Evolutionary conservation across 2,329 filamentous ascomycete species (phyloP).

Genomic region (Botrytis cinerea): DNA sequence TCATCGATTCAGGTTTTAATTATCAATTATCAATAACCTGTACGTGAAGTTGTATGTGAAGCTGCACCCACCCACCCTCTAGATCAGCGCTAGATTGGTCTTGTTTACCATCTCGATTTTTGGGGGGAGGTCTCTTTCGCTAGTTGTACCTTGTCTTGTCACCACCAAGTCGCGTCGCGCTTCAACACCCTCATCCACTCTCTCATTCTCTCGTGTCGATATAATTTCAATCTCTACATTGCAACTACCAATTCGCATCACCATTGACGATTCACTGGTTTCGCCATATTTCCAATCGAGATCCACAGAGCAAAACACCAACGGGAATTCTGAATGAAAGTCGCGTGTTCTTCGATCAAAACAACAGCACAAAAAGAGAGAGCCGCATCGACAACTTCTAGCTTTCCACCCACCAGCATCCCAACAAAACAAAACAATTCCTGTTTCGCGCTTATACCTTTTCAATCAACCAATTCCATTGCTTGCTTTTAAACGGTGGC

Average conservation of each 20-base stretch:
- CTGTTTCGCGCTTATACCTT: neutral
- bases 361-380: neutral
- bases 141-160: slow-evolving; percentile 33
- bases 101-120: slow-evolving; percentile 13
- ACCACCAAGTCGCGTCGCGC: slow-evolving; percentile 27
- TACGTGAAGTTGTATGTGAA: neutral
- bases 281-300: neutral
- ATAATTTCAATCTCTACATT: neutral
- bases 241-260: neutral
- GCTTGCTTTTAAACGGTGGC: neutral
- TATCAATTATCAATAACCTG: slow-evolving; percentile 11
- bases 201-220: neutral
- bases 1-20: neutral
- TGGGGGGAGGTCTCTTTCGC: slow-evolving; percentile 33
- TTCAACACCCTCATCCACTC: neutral
- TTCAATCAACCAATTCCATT: too few species aligned
- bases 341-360: slow-evolving; percentile 8
- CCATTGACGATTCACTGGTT: neutral
- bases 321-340: neutral
- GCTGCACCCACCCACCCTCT: neutral
- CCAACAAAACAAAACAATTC: neutral
- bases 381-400: neutral
- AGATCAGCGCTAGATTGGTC: neutral
- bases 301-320: neutral
- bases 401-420: neutral